Conservation (phyloP, 495 filamentous ascomycete genomes). For the Penicillium malachiteum region DNA sequence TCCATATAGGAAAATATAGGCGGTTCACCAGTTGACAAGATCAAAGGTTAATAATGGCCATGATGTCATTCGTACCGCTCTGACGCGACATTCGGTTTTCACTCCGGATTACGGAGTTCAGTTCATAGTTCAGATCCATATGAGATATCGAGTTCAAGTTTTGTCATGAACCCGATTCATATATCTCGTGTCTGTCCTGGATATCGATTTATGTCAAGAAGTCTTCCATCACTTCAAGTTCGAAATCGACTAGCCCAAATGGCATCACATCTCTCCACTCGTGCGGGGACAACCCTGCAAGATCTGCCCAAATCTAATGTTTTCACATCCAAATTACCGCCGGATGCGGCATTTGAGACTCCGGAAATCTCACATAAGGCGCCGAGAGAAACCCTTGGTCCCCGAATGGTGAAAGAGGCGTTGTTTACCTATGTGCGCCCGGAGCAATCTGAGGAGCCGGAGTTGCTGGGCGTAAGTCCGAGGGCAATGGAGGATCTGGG, state of each 20-base stretch:
- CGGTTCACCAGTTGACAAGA: too few relatives aligned
- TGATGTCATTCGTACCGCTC: slow-evolving; percentile 23
- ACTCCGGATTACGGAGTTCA: neutral
- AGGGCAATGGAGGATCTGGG: slow-evolving; percentile 78
- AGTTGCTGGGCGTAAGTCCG: slow-evolving; percentile 76
- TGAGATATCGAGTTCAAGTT: neutral
- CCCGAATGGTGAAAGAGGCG: slow-evolving; percentile 80
- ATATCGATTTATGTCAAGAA: slow-evolving; percentile 29
- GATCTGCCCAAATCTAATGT: slow-evolving; percentile 82
- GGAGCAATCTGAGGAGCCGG: slow-evolving; percentile 62
- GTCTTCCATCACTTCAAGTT: slow-evolving; percentile 4
- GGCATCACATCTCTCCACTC: slow-evolving; percentile 52
- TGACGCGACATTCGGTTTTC: slow-evolving; percentile 1
- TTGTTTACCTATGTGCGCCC: slow-evolving; percentile 90
- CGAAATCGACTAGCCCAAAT: slow-evolving; percentile 39
- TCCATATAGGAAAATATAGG: too few relatives aligned
- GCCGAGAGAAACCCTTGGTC: slow-evolving; percentile 70
- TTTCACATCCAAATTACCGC: slow-evolving; percentile 76
- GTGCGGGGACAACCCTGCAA: slow-evolving; percentile 47
- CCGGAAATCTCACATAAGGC: slow-evolving; percentile 77
- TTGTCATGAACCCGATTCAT: slow-evolving; percentile 13
- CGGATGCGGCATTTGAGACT: slow-evolving; percentile 78
- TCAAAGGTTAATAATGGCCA: slow-evolving; percentile 20
- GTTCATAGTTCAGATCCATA: neutral
- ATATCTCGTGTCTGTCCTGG: slow-evolving; percentile 5